Evolutionary conservation across 2,329 filamentous ascomycete genomes (phyloP), one percentile per base, ranked within the genome.

Genomic region (Lasiodiplodia citricola): DNA sequence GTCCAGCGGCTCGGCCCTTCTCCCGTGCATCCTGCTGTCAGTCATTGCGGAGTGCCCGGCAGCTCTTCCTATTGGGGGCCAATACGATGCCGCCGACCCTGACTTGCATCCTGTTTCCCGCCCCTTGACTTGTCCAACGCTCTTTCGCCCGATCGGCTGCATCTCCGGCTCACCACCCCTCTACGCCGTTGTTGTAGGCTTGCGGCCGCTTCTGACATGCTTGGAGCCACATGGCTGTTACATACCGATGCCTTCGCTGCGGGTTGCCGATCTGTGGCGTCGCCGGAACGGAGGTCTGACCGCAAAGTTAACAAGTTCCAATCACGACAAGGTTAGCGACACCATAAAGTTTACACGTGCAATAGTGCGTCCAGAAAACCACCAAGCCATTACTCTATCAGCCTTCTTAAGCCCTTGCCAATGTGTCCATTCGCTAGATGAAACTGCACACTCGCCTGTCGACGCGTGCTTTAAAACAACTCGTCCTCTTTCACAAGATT

Each of bases 401-500:
- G 38, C 13, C 16, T 16, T 44, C 38, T 44, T 6, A 2, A 18
- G 6, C 41, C 41, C 16, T 44, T 44, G 4, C 8, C 31, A 35
- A 18, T 4, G 2, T 6, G 3, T 6, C 18, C 16, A 44, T 18
- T 47, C 44, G 44, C 18, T 21, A 21, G 6, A 21, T 3, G 3
- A 47, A 21, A 35, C 31, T 35, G 8, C 8, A 35, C 31, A 35
- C 31, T 31, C 18, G 10, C 7, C 5, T 52, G 18, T 14, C 28
- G 10, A 21, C 13, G 5, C 18, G 7, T 21, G 44, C 44, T n/a
- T 38, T 71, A 70, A 52, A 74, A 74, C 7, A 74, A 60, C 21
- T 72, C 73, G 4, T 74, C 71, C 62, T 75, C 73, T 37, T 70
- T 70, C 14, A 73, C 73, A 38, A 75, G 50, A 14, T 72, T 67